Percentiles rank a stretch among this genome's conserved stretches.
Evolutionary conservation across 768 basidiomycete genomes (phyloP).

Genomic region (Psilocybe sp.): DNA sequence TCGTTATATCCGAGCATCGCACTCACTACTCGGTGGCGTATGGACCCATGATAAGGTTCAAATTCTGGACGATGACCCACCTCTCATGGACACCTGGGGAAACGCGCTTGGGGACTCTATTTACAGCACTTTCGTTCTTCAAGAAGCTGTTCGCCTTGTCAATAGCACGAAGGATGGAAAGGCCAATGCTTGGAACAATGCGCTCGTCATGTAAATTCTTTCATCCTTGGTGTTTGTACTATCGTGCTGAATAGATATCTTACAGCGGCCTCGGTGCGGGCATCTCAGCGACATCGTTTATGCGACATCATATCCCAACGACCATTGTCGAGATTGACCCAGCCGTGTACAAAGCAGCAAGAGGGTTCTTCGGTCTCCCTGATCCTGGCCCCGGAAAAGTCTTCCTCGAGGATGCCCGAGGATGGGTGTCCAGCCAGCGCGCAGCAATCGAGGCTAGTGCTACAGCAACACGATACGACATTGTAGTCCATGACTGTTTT

Average conservation of each 20-base stretch:
- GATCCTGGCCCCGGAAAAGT: constrained; percentile 57
- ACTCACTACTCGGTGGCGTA: constrained; percentile 69
- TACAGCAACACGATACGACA: constrained; percentile 49
- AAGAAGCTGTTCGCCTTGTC: constrained; percentile 79
- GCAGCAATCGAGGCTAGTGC: constrained; percentile 23
- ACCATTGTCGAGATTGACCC: constrained; percentile 95
- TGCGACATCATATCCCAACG: constrained; percentile 62
- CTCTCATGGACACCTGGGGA: constrained; percentile 50
- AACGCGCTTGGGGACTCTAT: constrained; percentile 71
- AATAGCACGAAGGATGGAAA: constrained; percentile 43
- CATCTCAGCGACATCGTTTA: constrained; percentile 73
- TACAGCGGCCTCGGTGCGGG: constrained; percentile 86
- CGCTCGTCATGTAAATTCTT: constrained; percentile 64
- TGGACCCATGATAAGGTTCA: constrained; percentile 65
- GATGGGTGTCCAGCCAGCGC: constrained; percentile 54
- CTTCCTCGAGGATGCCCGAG: constrained; percentile 75
- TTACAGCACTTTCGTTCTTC: constrained; percentile 80
- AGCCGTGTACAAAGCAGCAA: constrained; percentile 81
- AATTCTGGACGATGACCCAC: constrained; percentile 37
- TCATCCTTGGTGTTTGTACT: constrained; percentile 7
- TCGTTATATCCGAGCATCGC: constrained; percentile 61
- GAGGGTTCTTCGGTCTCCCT: constrained; percentile 75
- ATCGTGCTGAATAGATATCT: constrained; percentile 9
- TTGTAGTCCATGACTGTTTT: constrained; percentile 89
- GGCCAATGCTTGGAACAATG: constrained; percentile 43